A percentile compares a stretch with the other conserved stretches of the same genome.
These are phyloP conservation scores for Vinca minor DNA, from an alignment of 257 asterid species.

Conservation along the genomic window DNA sequence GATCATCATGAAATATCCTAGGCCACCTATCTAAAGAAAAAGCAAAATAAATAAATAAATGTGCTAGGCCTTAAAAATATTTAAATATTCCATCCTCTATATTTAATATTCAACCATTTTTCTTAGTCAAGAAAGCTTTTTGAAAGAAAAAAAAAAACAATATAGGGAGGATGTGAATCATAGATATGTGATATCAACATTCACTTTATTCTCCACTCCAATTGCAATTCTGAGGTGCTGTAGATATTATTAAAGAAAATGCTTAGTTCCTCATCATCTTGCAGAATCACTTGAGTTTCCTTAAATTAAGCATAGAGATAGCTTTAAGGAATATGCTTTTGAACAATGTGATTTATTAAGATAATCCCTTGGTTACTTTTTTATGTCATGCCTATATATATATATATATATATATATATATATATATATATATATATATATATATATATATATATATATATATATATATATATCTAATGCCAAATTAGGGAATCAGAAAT, in stretches of 20 bases:
- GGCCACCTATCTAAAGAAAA: too few species aligned
- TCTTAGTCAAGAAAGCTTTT: constrained; percentile 2
- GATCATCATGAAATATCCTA: not conserved
- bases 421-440: too few species aligned
- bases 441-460: too few species aligned
- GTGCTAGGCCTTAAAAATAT: not conserved
- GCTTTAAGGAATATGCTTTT: constrained; percentile 4
- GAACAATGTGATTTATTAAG: not conserved
- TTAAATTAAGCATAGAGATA: constrained; percentile 7
- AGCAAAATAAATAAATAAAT: too few species aligned
- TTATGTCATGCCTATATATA: too few species aligned
- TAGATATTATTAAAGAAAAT: constrained; percentile 6
- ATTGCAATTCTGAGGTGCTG: constrained; percentile 6
- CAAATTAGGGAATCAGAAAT: not conserved
- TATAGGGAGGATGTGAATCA: not conserved
- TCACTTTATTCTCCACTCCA: constrained; percentile 22
- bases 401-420: too few species aligned
- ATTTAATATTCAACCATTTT: not conserved
- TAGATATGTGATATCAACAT: not conserved
- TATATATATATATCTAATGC: too few species aligned
- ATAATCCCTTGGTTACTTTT: too few species aligned
- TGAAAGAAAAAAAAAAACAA: not conserved
- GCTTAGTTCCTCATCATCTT: constrained; percentile 7
- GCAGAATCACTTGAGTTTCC: constrained; percentile 14
- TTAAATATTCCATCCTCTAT: not conserved